Evolutionary conservation across 139 green algal species (phyloP).

Genomic region (Deuterostichococcus epilithicus): DNA sequence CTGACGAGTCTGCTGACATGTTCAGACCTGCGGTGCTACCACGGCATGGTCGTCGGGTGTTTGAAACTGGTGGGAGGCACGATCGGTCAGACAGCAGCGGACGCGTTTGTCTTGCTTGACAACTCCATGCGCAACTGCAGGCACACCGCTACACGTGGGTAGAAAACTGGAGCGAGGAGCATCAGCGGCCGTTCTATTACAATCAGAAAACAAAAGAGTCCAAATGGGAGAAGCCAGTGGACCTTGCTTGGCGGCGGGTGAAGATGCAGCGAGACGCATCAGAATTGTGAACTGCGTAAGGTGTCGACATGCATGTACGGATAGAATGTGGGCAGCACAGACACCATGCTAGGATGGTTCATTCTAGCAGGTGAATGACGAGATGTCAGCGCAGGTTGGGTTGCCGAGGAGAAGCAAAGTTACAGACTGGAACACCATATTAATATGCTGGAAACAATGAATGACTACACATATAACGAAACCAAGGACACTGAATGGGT

Average conservation of each 20-base stretch:
- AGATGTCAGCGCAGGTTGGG: no score
- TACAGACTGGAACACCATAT: no score
- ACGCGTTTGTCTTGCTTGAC: no score
- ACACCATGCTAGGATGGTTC: no score
- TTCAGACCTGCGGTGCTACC: neutral
- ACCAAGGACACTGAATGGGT: no score
- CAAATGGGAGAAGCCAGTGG: conserved; percentile 29
- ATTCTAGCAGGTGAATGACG: no score
- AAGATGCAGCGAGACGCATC: neutral
- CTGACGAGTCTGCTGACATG: neutral
- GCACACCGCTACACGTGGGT: conserved; percentile 21
- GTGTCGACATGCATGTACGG: no score
- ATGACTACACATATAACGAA: no score
- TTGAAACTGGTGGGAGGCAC: neutral
- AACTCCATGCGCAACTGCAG: conserved; percentile 10
- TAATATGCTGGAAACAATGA: no score
- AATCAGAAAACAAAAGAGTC: conserved; percentile 31
- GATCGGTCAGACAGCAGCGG: neutral
- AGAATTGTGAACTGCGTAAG: neutral
- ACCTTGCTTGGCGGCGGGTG: conserved; percentile 15
- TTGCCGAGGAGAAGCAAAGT: no score
- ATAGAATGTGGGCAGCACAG: no score
- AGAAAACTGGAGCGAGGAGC: conserved; percentile 25
- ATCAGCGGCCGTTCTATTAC: conserved; percentile 31
- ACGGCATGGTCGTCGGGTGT: neutral